phyloP scores from a whole-genome alignment of 2,329 filamentous ascomycete genomes.

The Cytospora leucostoma region DNA sequence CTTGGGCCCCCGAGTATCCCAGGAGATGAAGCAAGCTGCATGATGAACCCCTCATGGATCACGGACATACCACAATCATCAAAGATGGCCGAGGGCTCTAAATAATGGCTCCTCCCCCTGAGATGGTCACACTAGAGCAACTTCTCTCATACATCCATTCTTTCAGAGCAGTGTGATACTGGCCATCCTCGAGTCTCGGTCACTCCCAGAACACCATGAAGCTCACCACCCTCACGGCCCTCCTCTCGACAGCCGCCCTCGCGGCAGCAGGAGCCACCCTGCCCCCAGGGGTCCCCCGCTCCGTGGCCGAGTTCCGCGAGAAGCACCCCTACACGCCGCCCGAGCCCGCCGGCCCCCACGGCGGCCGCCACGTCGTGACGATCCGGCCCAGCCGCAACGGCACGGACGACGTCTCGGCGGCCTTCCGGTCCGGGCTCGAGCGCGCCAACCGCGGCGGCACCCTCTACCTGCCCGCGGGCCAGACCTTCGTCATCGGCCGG shows the following conservation, averaged over 20 bases:
- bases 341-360: slow-evolving; percentile 8
- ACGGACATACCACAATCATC: neutral
- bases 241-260: slow-evolving; percentile 33
- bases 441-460: slow-evolving; percentile 61
- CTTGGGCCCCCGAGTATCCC: neutral
- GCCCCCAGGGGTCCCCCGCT: slow-evolving; percentile 39
- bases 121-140: neutral
- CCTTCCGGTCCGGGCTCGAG: slow-evolving; percentile 55
- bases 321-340: slow-evolving; percentile 41
- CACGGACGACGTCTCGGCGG: slow-evolving; percentile 56
- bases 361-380: slow-evolving; percentile 41
- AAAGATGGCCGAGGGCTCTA: neutral
- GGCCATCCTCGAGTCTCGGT: neutral
- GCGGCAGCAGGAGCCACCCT: slow-evolving; percentile 31
- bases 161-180: neutral
- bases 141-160: neutral
- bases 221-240: slow-evolving; percentile 23
- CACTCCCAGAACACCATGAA: slow-evolving; percentile 26
- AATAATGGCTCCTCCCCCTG: neutral
- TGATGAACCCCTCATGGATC: neutral
- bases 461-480: slow-evolving; percentile 53
- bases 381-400: slow-evolving; percentile 56
- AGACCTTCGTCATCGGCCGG: slow-evolving; percentile 60
- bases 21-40: neutral
- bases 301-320: slow-evolving; percentile 41